A percentile compares a stretch with the other conserved stretches of the same genome.
phyloP scores from a whole-genome alignment of 208 protist genomes.

The Strigomonas oncopelti region DNA sequence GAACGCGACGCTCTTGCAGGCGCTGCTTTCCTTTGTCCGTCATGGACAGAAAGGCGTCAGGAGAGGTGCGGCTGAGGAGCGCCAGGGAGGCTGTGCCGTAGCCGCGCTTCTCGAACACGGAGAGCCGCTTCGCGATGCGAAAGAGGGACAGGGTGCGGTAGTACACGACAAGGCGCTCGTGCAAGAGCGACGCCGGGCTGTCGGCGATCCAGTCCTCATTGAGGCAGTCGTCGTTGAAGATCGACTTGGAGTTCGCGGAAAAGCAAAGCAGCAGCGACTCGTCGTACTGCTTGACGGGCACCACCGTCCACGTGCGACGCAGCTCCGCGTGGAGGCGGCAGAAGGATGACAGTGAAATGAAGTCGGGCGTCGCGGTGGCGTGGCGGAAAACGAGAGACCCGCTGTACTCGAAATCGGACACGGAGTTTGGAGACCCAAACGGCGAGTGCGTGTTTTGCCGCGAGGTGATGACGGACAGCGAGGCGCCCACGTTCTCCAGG shows the following conservation, averaged over 20 bases:
- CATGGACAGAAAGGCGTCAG: not conserved
- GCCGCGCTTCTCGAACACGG: not conserved
- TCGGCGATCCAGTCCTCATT: conserved; percentile 5
- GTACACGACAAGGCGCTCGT: conserved; percentile 5
- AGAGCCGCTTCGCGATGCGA: not conserved
- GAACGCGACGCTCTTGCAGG: not conserved
- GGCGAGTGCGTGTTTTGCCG: not conserved
- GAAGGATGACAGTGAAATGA: not conserved
- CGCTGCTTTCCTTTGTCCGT: not conserved
- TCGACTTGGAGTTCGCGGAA: conserved; percentile 47
- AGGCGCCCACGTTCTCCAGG: not conserved
- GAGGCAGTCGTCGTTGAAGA: conserved; percentile 27
- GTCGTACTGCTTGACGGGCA: conserved; percentile 42
- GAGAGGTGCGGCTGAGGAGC: not conserved
- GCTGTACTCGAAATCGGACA: not conserved
- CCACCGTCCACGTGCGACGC: conserved; percentile 19
- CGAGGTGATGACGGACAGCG: not conserved
- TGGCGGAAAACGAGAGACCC: not conserved
- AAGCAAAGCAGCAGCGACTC: conserved; percentile 79
- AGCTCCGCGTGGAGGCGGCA: not conserved
- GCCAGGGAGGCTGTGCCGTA: not conserved
- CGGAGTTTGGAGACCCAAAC: not conserved
- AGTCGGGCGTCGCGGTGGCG: not conserved
- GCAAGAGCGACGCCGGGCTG: not conserved
- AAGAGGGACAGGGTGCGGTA: not conserved